Evolutionary conservation across 2,329 filamentous ascomycete genomes (phyloP).

Genomic region (Monosporascus sp.): DNA sequence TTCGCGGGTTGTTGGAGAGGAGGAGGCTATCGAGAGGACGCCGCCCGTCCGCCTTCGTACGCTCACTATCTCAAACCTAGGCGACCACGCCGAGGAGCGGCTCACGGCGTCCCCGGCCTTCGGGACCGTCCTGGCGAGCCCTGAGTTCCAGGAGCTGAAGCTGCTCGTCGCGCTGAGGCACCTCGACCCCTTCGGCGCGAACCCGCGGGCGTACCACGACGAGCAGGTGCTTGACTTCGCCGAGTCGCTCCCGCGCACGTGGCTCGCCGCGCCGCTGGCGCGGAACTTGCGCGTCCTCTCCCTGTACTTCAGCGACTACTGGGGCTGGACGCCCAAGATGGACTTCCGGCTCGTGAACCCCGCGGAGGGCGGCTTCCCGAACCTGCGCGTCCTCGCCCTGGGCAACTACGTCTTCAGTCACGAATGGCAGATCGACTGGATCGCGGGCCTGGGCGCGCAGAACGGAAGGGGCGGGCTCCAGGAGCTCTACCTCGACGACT

Average conservation of each 20-base stretch:
- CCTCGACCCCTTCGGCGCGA: no score
- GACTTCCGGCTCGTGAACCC: constrained; percentile 24
- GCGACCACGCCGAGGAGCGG: constrained; percentile 1
- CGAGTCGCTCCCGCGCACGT: constrained; percentile 11
- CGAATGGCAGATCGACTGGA: constrained; percentile 42
- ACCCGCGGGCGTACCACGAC: no score
- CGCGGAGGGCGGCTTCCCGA: constrained; percentile 25
- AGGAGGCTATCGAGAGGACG: no score
- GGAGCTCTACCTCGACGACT: constrained; percentile 38
- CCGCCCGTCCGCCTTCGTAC: neutral
- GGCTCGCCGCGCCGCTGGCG: constrained; percentile 12
- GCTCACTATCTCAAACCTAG: constrained; percentile 5
- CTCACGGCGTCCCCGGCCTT: constrained; percentile 2
- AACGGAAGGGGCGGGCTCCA: constrained; percentile 28
- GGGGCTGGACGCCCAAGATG: constrained; percentile 34
- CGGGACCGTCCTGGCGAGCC: neutral
- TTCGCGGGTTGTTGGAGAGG: no score
- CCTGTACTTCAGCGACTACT: constrained; percentile 31
- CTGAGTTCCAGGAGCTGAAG: constrained; percentile 2
- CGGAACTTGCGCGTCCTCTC: constrained; percentile 31
- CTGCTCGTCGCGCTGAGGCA: constrained; percentile 1
- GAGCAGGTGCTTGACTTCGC: constrained; percentile 15
- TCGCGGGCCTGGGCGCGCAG: constrained; percentile 28
- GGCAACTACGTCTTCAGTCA: constrained; percentile 37
- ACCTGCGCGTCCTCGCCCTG: constrained; percentile 33